Evolutionary conservation across 306 rosid species (phyloP), one percentile per base, ranked within the genome.

Genomic region (Rosa rugosa): DNA sequence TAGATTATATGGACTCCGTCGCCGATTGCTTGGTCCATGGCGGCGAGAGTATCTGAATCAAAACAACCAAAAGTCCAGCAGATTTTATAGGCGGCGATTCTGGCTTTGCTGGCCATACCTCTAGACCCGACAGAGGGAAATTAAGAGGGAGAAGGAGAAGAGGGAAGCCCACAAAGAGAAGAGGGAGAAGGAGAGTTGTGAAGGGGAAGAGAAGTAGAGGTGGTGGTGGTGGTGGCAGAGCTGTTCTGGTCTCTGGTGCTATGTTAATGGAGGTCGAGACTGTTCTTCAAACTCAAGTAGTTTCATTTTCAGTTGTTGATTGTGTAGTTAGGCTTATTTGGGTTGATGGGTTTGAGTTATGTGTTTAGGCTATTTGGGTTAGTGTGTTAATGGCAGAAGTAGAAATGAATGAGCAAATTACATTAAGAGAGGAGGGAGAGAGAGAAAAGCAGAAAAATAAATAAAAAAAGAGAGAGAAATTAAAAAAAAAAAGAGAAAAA

Each of bases 241-340:
- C 67, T 47, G 86, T 90, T 65, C 49, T 87, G 84, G 91, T 92
- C 76, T 87, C 98, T 59, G 90, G 88, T 50, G 91, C 97, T 80
- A 92, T 95, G 98, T 69, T 91, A 83, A 81, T 86, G 84, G 98
- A 95, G 83, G 91, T 90, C 69, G 98, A 91, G 79, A 91, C 86
- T 17, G 88, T 95, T 85, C 98, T 92, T 80, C 99, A 95, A 79
- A 90, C 99, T 70, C 94, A 89, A 97, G 98, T 92, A 73, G 25
- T 56, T 40, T 0, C 0, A 2, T 1, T 75, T 67, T 56, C 18
- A 2, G 20, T 31, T 77, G 20, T 44, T 36, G 62, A 20, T 34
- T 27, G 46, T 40, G 6, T 71, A 23, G 38, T 49, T 64, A 17
- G 17, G 44, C 1, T 34, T 34, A 8, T 50, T 17, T 44, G 22